Percentiles rank a stretch among this genome's conserved stretches.
These are phyloP conservation scores for Urostyla sp. DNA, from an alignment of 73 alveolate species.

Conservation along the genomic window DNA sequence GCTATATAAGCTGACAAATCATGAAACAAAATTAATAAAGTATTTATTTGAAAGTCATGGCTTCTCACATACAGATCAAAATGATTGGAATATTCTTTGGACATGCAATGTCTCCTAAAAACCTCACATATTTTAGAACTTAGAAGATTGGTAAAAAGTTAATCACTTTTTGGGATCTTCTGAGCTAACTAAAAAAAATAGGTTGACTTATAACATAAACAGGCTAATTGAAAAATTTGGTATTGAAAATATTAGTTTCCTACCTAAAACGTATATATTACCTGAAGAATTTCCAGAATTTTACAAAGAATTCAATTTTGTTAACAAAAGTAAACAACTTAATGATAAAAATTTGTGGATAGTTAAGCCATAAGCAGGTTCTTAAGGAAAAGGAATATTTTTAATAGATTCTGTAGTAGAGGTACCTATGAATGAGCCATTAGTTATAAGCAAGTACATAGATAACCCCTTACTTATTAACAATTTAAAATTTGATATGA, in stretches of 20 bases:
- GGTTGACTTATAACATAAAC: constrained; percentile 71
- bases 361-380: constrained; percentile 82
- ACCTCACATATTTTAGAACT: constrained; percentile 67
- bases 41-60: constrained; percentile 52
- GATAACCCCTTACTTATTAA: constrained; percentile 79
- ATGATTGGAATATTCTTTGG: constrained; percentile 77
- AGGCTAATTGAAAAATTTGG: constrained; percentile 75
- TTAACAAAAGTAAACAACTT: constrained; percentile 43
- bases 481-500: constrained; percentile 84
- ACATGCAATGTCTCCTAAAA: constrained; percentile 44
- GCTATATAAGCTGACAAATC: background rate
- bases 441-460: constrained; percentile 82
- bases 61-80: constrained; percentile 44
- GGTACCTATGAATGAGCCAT: constrained; percentile 74
- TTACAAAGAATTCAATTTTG: constrained; percentile 65
- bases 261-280: constrained; percentile 84
- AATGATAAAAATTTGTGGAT: constrained; percentile 66
- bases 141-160: constrained; percentile 77
- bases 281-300: constrained; percentile 90
- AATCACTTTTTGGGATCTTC: constrained; percentile 87
- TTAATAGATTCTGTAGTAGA: constrained; percentile 74
- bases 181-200: constrained; percentile 86
- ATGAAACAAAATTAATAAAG: constrained; percentile 44
- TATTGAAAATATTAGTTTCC: constrained; percentile 67
- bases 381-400: constrained; percentile 91